Evolutionary conservation across 495 filamentous ascomycete species (phyloP).

Genomic region (Neurospora sp.): DNA sequence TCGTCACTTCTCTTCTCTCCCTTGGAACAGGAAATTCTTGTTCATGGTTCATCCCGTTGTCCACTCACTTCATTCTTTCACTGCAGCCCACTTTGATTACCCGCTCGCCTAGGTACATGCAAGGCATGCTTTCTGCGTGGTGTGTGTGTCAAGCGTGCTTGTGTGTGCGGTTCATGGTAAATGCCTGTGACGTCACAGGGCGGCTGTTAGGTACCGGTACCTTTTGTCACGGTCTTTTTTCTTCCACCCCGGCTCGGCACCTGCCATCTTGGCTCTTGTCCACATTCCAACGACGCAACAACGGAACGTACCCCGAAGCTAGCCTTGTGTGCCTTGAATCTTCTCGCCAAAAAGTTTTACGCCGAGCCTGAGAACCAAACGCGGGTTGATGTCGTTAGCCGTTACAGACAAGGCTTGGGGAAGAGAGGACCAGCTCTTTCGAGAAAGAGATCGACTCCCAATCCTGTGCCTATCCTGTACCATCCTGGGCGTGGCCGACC

Average conservation of each 20-base stretch:
- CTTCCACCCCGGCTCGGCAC: background rate
- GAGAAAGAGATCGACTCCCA: background rate
- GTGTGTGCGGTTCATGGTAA: too few species aligned
- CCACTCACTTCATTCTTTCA: background rate
- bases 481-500: background rate
- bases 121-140: background rate
- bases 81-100: background rate
- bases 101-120: background rate
- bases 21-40: background rate
- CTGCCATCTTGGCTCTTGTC: background rate
- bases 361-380: background rate
- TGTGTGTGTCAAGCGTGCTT: background rate
- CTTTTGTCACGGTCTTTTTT: background rate
- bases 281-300: background rate
- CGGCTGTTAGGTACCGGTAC: background rate
- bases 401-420: background rate
- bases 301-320: background rate
- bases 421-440: background rate
- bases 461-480: background rate
- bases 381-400: background rate
- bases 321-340: background rate
- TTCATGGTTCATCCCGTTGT: background rate
- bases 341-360: background rate
- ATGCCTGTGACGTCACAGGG: background rate
- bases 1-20: background rate